Evolutionary conservation across 2,329 filamentous ascomycete species (phyloP).

Genomic region (Leptographium radiaticola): DNA sequence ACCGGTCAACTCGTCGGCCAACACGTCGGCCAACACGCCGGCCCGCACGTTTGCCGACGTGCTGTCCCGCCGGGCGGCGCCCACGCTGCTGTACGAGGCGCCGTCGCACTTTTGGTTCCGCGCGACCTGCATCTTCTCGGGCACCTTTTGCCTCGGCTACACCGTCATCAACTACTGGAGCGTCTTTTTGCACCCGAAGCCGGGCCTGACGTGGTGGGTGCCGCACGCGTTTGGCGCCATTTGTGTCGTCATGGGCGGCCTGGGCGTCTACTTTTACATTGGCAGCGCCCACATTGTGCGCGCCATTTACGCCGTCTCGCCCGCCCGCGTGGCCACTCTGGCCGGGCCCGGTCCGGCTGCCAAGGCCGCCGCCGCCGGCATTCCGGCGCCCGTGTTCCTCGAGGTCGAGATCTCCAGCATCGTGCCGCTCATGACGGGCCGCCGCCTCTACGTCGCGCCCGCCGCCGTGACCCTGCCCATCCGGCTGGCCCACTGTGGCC

Average conservation of each 20-base stretch:
- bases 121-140: conserved; percentile 43
- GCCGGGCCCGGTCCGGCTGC: conserved; percentile 6
- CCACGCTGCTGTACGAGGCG: conserved; percentile 50
- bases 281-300: conserved; percentile 45
- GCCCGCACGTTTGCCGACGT: conserved; percentile 33
- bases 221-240: conserved; percentile 42
- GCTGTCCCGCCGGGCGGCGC: conserved; percentile 40
- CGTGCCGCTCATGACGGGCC: conserved; percentile 33
- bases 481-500: conserved; percentile 18
- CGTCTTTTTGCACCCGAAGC: conserved; percentile 34
- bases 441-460: conserved; percentile 26
- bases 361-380: conserved; percentile 7
- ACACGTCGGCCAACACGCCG: neutral
- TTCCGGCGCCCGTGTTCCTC: conserved; percentile 26
- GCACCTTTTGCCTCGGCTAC: conserved; percentile 38
- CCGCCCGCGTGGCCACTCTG: conserved; percentile 8
- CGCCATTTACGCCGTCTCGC: conserved; percentile 41
- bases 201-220: conserved; percentile 42
- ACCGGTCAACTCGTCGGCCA: too few relatives aligned
- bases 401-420: conserved; percentile 39
- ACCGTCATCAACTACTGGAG: conserved; percentile 36
- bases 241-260: conserved; percentile 43
- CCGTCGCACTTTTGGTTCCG: conserved; percentile 52
- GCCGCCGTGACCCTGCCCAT: conserved; percentile 23
- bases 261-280: conserved; percentile 47